A percentile compares a stretch with the other conserved stretches of the same genome.
Conservation (phyloP, 108 stramenopile genomes). For the Nannochloropsis gaditana region DNA sequence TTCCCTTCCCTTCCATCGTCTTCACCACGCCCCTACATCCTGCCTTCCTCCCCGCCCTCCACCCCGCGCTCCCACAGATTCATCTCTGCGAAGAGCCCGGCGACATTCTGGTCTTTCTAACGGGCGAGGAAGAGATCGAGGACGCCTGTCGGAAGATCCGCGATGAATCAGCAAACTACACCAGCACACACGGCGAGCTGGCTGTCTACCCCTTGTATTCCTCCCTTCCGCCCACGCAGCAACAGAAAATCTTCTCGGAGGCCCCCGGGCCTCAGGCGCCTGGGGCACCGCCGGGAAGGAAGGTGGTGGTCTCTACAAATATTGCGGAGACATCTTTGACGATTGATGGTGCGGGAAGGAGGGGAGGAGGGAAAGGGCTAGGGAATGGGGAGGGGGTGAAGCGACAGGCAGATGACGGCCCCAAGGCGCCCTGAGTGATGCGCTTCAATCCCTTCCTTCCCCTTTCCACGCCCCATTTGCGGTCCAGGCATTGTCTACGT, state of each 20-base stretch:
- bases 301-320: constrained; percentile 96
- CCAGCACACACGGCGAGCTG: constrained; percentile 63
- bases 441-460: background rate
- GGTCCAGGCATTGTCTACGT: constrained; percentile 85
- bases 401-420: background rate
- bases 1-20: background rate
- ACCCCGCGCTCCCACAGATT: constrained; percentile 57
- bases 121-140: constrained; percentile 98
- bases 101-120: constrained; percentile 95
- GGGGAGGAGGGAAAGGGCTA: background rate
- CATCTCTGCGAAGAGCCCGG: constrained; percentile 93
- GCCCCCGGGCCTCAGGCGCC: constrained; percentile 84
- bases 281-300: constrained; percentile 90
- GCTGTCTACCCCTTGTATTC: constrained; percentile 94
- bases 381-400: background rate
- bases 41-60: background rate
- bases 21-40: no score
- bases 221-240: constrained; percentile 84
- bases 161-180: constrained; percentile 57
- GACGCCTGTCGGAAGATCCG: constrained; percentile 89
- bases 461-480: background rate
- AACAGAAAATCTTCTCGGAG: constrained; percentile 78
- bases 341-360: constrained; percentile 67
- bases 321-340: constrained; percentile 98
- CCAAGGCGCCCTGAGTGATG: background rate